Conservation (phyloP, 495 filamentous ascomycete genomes). For the Schizothecium vesticola region DNA sequence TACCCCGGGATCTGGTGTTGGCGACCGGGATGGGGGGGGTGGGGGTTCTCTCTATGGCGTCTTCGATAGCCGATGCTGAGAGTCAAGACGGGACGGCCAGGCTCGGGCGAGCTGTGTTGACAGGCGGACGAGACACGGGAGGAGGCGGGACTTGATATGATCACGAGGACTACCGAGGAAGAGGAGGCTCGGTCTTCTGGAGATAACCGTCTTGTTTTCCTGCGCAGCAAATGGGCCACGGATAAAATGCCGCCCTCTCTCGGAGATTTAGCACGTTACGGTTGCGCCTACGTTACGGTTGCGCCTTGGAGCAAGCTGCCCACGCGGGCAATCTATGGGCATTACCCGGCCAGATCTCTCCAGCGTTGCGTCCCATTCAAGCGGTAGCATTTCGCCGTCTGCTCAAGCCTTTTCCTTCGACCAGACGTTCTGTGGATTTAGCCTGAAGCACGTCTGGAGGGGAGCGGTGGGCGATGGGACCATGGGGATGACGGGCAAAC, state of each 20-base stretch:
- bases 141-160: neutral
- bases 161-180: neutral
- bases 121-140: neutral
- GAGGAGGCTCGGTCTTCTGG: neutral
- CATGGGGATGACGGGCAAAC: neutral
- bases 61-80: neutral
- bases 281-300: neutral
- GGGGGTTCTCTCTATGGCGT: neutral
- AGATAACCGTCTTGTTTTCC: neutral
- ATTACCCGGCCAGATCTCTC: constrained; percentile 8
- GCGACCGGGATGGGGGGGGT: neutral
- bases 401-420: constrained; percentile 1
- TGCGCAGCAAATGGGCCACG: neutral
- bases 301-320: neutral
- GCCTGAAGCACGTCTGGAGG: constrained; percentile 1
- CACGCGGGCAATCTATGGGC: constrained; percentile 6
- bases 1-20: neutral
- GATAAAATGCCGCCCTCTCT: neutral
- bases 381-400: neutral
- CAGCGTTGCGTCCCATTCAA: constrained; percentile 2
- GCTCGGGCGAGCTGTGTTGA: neutral
- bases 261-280: constrained; percentile 2
- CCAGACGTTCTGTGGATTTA: constrained; percentile 8
- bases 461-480: neutral
- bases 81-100: neutral